phyloP scores from a whole-genome alignment of 805 yeast genomes.

The Cyberlindnera misumaiensis region DNA sequence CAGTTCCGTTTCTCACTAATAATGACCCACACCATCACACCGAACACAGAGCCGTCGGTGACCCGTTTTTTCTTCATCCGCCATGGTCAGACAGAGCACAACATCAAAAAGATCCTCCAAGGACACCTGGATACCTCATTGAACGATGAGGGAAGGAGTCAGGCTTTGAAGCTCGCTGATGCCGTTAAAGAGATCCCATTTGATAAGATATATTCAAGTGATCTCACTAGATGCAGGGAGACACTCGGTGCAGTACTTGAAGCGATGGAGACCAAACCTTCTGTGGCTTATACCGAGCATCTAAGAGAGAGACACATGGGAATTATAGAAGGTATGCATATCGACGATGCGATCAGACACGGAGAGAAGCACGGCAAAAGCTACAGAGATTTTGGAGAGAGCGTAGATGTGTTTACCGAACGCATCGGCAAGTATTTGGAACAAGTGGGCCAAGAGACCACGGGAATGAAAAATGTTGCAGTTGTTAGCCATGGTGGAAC shows the following conservation, averaged over 20 bases:
- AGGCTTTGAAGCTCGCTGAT: constrained; percentile 50
- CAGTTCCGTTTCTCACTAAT: no score
- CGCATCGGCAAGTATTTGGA: constrained; percentile 39
- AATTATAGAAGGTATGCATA: constrained; percentile 64
- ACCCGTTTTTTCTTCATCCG: constrained; percentile 59
- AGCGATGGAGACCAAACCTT: constrained; percentile 16
- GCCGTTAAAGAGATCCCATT: constrained; percentile 25
- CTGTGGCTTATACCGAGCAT: constrained; percentile 26
- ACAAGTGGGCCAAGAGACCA: constrained; percentile 36
- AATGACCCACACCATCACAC: constrained; percentile 7
- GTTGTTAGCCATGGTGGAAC: constrained; percentile 81
- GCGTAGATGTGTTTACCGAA: constrained; percentile 33
- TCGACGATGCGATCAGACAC: constrained; percentile 51
- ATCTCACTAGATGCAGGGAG: constrained; percentile 48
- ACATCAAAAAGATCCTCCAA: constrained; percentile 61
- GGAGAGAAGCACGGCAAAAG: constrained; percentile 45
- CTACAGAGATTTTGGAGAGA: constrained; percentile 65
- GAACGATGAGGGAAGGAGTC: constrained; percentile 54
- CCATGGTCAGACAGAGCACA: constrained; percentile 82
- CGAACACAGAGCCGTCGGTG: constrained; percentile 12
- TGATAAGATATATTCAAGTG: constrained; percentile 34
- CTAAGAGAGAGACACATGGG: constrained; percentile 80
- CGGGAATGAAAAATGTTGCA: constrained; percentile 40
- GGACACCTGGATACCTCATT: constrained; percentile 69
- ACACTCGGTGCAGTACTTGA: constrained; percentile 37